Evolutionary conservation across 225 moss, liverwort and hornwort genomes (phyloP).

Genomic region (Bryum argenteum): DNA sequence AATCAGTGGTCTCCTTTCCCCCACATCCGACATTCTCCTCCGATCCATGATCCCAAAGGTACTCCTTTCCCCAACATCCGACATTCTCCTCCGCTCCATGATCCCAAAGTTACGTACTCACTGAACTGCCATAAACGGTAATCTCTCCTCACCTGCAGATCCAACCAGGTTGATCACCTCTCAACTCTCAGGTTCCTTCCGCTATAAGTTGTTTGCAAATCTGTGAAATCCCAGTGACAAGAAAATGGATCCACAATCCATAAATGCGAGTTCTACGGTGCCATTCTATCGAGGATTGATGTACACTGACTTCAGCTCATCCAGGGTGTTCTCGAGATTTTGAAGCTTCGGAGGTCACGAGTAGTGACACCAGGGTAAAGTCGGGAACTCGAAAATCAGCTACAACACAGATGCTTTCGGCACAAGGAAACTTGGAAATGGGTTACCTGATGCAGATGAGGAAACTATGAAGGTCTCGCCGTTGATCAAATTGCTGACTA

Average conservation of each 20-base stretch:
- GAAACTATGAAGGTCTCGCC: constrained; percentile 6
- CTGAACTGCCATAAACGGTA: neutral
- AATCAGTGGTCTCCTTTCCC: constrained; percentile 39
- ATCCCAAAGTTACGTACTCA: neutral
- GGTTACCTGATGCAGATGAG: neutral
- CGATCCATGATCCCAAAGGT: constrained; percentile 25
- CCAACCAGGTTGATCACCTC: constrained; percentile 5
- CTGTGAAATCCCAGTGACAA: neutral
- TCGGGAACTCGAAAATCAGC: neutral
- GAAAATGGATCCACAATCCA: neutral
- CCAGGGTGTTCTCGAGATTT: too few relatives aligned
- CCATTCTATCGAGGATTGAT: constrained; percentile 2
- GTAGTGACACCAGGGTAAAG: too few relatives aligned
- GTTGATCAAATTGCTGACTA: constrained; percentile 25
- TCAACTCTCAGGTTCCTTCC: too few relatives aligned
- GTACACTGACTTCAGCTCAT: too few relatives aligned
- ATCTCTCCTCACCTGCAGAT: neutral
- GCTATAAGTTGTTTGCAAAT: neutral
- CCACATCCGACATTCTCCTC: constrained; percentile 29
- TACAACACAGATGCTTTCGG: neutral
- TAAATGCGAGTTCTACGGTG: neutral
- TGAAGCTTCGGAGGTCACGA: too few relatives aligned
- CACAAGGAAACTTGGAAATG: neutral
- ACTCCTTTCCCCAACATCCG: constrained; percentile 30
- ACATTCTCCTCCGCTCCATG: constrained; percentile 38